These are phyloP conservation scores for Penicillium chermesinum DNA, from an alignment of 495 filamentous ascomycete genomes.

Conservation along the genomic window DNA sequence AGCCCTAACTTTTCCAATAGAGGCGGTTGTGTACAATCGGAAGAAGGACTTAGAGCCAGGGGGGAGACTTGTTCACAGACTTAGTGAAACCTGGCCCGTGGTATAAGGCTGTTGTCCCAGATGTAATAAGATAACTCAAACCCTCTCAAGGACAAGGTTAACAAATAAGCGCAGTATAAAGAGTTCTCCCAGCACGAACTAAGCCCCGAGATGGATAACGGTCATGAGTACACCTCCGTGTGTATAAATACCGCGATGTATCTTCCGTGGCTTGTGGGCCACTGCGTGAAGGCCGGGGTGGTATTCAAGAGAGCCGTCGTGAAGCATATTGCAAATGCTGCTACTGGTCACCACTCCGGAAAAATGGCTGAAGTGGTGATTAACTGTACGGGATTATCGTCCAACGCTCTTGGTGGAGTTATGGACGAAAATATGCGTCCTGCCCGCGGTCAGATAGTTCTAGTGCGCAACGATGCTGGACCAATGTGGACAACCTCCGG, in stretches of 20 bases:
- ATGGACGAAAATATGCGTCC: slow-evolving; percentile 67
- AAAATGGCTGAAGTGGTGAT: slow-evolving; percentile 62
- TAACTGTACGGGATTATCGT: slow-evolving; percentile 78
- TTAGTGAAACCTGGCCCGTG: not conserved
- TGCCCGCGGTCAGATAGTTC: slow-evolving; percentile 74
- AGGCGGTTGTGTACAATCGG: not conserved
- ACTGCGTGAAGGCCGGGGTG: slow-evolving; percentile 67
- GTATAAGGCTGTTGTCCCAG: not conserved
- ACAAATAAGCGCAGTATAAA: slow-evolving; percentile 3
- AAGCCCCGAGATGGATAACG: slow-evolving; percentile 58
- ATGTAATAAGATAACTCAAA: not conserved
- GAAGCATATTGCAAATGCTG: slow-evolving; percentile 63
- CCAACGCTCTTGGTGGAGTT: slow-evolving; percentile 71
- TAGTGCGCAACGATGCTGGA: slow-evolving; percentile 74
- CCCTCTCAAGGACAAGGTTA: too few species aligned
- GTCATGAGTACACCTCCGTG: slow-evolving; percentile 69
- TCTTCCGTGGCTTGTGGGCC: slow-evolving; percentile 73
- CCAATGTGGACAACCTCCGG: slow-evolving; percentile 65
- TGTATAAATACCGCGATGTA: slow-evolving; percentile 91
- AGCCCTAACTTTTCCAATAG: too few species aligned
- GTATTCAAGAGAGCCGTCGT: slow-evolving; percentile 55
- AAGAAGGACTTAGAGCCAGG: not conserved
- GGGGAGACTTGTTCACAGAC: not conserved
- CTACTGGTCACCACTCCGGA: slow-evolving; percentile 49
- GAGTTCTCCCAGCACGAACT: slow-evolving; percentile 50